Evolutionary conservation across 805 yeast genomes (phyloP), one percentile per base, ranked within the genome.

Genomic region (Sugiyamaella lignohabitans): DNA sequence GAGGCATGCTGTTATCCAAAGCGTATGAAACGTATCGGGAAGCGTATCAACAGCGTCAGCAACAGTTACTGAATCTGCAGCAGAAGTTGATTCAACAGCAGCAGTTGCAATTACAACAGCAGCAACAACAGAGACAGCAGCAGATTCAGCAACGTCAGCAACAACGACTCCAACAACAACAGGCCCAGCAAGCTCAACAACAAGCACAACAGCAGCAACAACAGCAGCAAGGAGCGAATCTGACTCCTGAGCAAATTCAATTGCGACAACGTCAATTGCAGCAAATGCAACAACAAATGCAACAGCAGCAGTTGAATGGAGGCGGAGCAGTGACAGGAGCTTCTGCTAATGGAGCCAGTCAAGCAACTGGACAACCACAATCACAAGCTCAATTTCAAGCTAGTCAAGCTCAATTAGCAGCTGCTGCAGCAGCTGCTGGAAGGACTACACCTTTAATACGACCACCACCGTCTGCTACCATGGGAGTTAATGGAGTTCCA

Each of bases 1-100:
- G 96, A 5, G 79, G 95, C 4, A 88, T 88, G 96, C 66, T 91
- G 27, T 71, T 88, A 37, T 79, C 93, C 3, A 91, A 89, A 63
- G 82, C 96, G 0, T 85, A 85, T 60, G 96, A 88, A 45, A 75
- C 81, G 43, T 68, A 82, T 53, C 71, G 87, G 56, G 87, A 88
- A 60, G 83, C 89, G 18, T 79, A 85, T 46, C 74, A 79, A 58
- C 80, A 80, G 65, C 74, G 93, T 55, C 80, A 82, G 65, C 88
- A 78, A 64, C 81, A 65, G 43, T 46, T 51, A 49, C 47, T 40
- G 40, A 69, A 61, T 47, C 61, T 66, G 18, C 67, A 65, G 48
- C 70, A 67, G 45, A 63, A 64, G 53, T 51, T 58, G 23, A 66
- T 62, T 42, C 74, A 68, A 53, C 70, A 64, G 53, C 62, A 63